phyloP scores from a whole-genome alignment of 768 basidiomycete genomes.

The Phylloporus rhodoxanthus region DNA sequence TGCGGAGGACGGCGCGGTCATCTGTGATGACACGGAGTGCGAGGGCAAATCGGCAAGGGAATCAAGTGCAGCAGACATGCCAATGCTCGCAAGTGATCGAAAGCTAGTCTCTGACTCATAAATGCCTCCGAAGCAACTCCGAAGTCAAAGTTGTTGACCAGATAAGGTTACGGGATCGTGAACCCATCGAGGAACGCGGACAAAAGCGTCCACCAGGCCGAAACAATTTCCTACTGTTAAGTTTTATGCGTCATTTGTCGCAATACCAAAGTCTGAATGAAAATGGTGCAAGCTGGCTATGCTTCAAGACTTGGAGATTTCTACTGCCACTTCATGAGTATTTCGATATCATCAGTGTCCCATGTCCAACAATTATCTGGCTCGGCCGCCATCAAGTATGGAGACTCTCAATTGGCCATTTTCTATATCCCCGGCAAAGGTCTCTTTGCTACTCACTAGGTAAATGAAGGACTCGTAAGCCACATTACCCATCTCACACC shows the following conservation, averaged over 20 bases:
- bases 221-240: conserved; percentile 46
- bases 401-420: conserved; percentile 62
- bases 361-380: conserved; percentile 12
- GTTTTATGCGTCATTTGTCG: conserved; percentile 34
- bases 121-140: no score
- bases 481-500: not conserved
- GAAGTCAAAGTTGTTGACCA: no score
- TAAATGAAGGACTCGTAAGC: conserved; percentile 23
- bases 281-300: conserved; percentile 48
- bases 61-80: conserved; percentile 43
- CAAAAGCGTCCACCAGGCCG: conserved; percentile 60
- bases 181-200: conserved; percentile 54
- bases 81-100: not conserved
- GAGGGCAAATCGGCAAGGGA: conserved; percentile 36
- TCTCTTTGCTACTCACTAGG: conserved; percentile 65
- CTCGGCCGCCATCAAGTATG: conserved; percentile 52
- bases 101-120: not conserved
- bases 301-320: conserved; percentile 44
- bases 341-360: not conserved
- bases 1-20: conserved; percentile 48
- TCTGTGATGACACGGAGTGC: conserved; percentile 45
- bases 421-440: conserved; percentile 57
- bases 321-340: conserved; percentile 43
- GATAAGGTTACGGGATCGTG: no score
- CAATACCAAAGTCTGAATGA: conserved; percentile 48